Evolutionary conservation across 306 rosid species (phyloP).

Genomic region (Notholithocarpus densiflorus): DNA sequence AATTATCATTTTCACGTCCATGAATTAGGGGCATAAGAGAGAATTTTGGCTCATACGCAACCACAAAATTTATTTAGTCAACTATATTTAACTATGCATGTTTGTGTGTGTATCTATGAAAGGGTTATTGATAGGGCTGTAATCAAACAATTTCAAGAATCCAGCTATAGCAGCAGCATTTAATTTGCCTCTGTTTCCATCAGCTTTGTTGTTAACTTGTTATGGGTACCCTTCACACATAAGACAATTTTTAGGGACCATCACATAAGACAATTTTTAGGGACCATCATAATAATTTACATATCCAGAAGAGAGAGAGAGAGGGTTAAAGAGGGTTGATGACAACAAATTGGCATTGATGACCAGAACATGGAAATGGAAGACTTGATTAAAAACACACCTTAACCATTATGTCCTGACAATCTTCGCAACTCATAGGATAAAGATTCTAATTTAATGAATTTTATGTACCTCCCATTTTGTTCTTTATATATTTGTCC

Average conservation of each 20-base stretch:
- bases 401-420: conserved; percentile 2
- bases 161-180: not conserved
- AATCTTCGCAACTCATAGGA: not conserved
- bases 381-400: not conserved
- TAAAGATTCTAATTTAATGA: too few species aligned
- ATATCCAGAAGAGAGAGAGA: not conserved
- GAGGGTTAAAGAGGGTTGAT: not conserved
- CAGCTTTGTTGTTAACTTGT: not conserved
- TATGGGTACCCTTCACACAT: not conserved
- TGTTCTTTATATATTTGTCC: too few species aligned
- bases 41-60: too few species aligned
- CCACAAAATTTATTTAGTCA: too few species aligned
- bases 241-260: conserved; percentile 29
- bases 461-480: too few species aligned
- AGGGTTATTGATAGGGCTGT: too few species aligned
- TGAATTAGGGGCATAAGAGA: too few species aligned
- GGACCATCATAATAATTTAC: conserved; percentile 24
- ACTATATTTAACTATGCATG: too few species aligned
- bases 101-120: too few species aligned
- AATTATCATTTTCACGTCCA: not conserved
- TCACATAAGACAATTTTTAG: conserved; percentile 12
- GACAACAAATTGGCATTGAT: not conserved
- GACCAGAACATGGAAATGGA: not conserved
- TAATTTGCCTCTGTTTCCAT: conserved; percentile 20
- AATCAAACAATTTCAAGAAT: not conserved